Base-by-base conservation (phyloP, 805 yeast species). In the Hagleromyces aurorensis region DNA sequence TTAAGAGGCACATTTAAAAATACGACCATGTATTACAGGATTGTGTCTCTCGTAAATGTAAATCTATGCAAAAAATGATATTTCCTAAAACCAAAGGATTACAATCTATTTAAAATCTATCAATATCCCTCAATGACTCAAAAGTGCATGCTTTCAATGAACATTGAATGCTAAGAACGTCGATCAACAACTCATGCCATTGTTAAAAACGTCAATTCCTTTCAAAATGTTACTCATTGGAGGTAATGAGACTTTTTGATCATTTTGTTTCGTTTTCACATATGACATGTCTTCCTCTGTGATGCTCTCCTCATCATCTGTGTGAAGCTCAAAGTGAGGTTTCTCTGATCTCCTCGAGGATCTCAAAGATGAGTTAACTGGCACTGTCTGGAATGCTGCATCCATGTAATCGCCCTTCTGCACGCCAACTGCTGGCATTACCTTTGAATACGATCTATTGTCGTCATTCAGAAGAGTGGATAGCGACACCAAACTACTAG, bases 151-250 rank as follows among this genome's bases (percentile, higher is more conserved):
- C n/a, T n/a, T n/a, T n/a, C n/a, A n/a, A n/a, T n/a, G n/a, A n/a
- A n/a, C n/a, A n/a, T n/a, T n/a, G n/a, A n/a, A n/a, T n/a, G n/a
- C n/a, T n/a, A n/a, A n/a, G n/a, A n/a, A n/a, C n/a, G n/a, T n/a
- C n/a, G n/a, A n/a, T n/a, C n/a, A n/a, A n/a, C n/a, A n/a, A n/a
- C n/a, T n/a, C n/a, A n/a, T n/a, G n/a, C n/a, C 27, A 11, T 35
- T 37, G 26, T 48, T 46, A 34, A 46, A 50, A 16, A 34, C 34
- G 25, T 47, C 47, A 19, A 50, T 48, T 21, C 48, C 45, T 30
- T 29, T 43, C 16, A 46, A 29, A 12, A 52, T 41, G 27, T 43
- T 46, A 28, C 50, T 42, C 15, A 52, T 36, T 7, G 56, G 50
- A 11, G 57, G 57, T 19, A 52, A 25, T 23, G 40, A 40, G 11